Evolutionary conservation across 1,284 basidiomycete genomes (phyloP).

Genomic region (Moesziomyces antarcticus): DNA sequence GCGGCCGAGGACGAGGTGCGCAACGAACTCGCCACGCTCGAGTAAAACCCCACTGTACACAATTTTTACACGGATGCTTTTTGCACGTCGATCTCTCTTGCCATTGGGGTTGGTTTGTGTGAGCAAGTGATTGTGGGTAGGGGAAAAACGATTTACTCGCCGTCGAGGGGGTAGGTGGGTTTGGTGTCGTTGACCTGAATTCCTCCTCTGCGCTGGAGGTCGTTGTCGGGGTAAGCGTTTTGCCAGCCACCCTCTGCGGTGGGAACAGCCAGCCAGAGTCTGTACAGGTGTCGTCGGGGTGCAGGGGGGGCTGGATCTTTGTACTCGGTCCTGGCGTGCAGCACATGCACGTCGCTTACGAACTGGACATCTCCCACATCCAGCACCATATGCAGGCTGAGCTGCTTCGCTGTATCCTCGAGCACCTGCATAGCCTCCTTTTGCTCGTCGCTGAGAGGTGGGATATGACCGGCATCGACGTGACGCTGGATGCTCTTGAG

Average conservation of each 20-base stretch:
- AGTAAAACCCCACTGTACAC: constrained; percentile 20
- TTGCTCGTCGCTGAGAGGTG: constrained; percentile 65
- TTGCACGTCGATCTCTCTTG: too few species aligned
- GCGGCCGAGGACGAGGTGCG: constrained; percentile 85
- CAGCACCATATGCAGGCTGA: constrained; percentile 70
- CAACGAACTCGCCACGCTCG: constrained; percentile 77
- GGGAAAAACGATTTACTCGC: constrained; percentile 55
- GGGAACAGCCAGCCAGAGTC: constrained; percentile 70
- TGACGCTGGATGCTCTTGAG: constrained; percentile 57
- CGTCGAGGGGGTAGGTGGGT: constrained; percentile 69
- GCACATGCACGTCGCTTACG: constrained; percentile 64
- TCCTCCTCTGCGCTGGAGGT: constrained; percentile 65
- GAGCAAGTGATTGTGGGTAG: not conserved
- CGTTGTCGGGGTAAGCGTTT: constrained; percentile 68
- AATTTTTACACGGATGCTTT: not conserved
- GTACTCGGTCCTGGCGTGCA: constrained; percentile 70
- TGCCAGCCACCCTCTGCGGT: constrained; percentile 69
- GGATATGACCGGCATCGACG: constrained; percentile 69
- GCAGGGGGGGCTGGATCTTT: constrained; percentile 68
- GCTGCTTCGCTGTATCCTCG: constrained; percentile 68
- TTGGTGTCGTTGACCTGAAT: constrained; percentile 66
- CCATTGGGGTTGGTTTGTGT: not conserved
- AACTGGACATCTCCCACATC: constrained; percentile 68
- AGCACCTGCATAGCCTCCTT: constrained; percentile 69
- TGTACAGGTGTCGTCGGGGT: constrained; percentile 69